Evolutionary conservation across 2,329 filamentous ascomycete species (phyloP).

Genomic region (Stenocarpella maydis): DNA sequence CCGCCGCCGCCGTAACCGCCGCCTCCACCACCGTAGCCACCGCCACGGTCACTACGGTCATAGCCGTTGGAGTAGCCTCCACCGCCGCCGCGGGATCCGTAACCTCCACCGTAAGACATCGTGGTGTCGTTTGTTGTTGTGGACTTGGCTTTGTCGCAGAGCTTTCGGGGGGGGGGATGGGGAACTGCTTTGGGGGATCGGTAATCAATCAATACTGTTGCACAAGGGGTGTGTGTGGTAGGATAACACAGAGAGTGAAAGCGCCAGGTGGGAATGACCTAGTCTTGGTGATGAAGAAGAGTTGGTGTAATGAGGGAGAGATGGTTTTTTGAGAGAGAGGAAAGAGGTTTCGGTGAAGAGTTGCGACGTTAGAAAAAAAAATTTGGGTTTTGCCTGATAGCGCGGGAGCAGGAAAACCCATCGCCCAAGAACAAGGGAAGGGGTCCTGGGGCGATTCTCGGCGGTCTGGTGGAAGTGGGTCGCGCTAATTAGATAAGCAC

Average conservation of each 20-base stretch:
- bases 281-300: slow-evolving; percentile 36
- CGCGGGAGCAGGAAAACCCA: slow-evolving; percentile 22
- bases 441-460: slow-evolving; percentile 22
- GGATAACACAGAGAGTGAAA: slow-evolving; percentile 11
- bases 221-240: slow-evolving; percentile 26
- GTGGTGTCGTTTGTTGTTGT: slow-evolving; percentile 37
- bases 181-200: slow-evolving; percentile 18
- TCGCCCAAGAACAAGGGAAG: slow-evolving; percentile 18
- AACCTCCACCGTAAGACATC: slow-evolving; percentile 57
- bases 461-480: slow-evolving; percentile 16
- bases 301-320: slow-evolving; percentile 31
- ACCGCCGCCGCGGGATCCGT: slow-evolving; percentile 52
- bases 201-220: slow-evolving; percentile 26
- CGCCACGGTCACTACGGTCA: slow-evolving; percentile 51
- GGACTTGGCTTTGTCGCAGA: slow-evolving; percentile 10
- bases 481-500: slow-evolving; percentile 30
- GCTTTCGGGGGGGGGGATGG: slow-evolving; percentile 24
- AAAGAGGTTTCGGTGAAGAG: slow-evolving; percentile 12
- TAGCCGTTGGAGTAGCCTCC: slow-evolving; percentile 58
- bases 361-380: slow-evolving; percentile 31
- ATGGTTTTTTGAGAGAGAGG: slow-evolving; percentile 29
- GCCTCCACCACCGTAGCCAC: slow-evolving; percentile 57
- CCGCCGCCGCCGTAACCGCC: slow-evolving; percentile 58
- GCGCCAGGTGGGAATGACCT: slow-evolving; percentile 32
- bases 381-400: slow-evolving; percentile 32